Evolutionary conservation across 495 filamentous ascomycete species (phyloP).

Genomic region (Aspergillus nanangensis): DNA sequence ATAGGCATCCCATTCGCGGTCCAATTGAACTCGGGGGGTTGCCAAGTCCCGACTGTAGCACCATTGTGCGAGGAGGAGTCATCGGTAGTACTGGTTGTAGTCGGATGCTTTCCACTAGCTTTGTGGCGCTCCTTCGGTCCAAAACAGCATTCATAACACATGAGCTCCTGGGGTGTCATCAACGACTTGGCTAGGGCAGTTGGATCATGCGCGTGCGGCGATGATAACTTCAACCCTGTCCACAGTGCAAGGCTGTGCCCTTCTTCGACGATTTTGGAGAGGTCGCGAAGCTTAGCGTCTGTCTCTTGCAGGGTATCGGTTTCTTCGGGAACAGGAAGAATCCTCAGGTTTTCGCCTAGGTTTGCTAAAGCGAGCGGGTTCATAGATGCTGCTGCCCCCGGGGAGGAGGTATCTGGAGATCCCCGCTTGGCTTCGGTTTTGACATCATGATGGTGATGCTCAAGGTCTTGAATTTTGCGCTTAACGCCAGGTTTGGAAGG

Average conservation of each 20-base stretch:
- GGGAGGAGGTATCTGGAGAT: no score
- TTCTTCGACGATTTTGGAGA: constrained; percentile 14
- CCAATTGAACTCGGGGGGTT: constrained; percentile 21
- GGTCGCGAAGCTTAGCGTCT: constrained; percentile 14
- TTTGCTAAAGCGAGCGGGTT: background rate
- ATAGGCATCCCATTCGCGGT: constrained; percentile 9
- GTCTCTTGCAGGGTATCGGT: constrained; percentile 22
- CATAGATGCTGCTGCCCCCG: no score
- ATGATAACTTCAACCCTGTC: constrained; percentile 10
- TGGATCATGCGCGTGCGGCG: constrained; percentile 3
- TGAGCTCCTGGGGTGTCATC: constrained; percentile 14
- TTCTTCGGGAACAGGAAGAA: constrained; percentile 17
- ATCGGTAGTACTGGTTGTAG: background rate
- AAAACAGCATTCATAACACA: constrained; percentile 22
- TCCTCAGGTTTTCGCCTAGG: background rate
- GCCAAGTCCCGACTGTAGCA: background rate
- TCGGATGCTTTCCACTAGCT: no score
- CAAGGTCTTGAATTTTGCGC: no score
- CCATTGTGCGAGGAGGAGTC: background rate
- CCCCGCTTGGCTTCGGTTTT: no score
- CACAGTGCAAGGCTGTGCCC: constrained; percentile 18
- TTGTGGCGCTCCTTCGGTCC: background rate
- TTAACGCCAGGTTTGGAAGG: no score
- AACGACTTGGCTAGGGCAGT: constrained; percentile 17
- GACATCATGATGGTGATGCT: no score